Evolutionary conservation across 257 asterid genomes (phyloP), one percentile per base, ranked within the genome.

Genomic region (Lycium ferocissimum): DNA sequence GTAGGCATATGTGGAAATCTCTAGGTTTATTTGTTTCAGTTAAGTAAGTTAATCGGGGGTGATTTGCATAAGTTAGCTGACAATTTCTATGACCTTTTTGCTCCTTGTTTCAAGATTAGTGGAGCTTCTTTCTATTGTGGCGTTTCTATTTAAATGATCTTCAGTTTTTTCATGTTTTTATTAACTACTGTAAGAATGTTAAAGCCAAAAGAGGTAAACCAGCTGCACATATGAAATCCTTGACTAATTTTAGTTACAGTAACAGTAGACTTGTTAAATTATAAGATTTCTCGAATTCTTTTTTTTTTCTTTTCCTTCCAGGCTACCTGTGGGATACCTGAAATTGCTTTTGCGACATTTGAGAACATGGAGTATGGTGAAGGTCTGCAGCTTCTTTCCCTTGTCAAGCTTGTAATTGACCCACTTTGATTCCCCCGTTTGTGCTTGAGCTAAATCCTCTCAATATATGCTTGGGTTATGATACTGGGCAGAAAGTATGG

Each of bases 331-430:
- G 99, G 98, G 82, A 96, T 96, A 86, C 99, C 99, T 86, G 99
- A 96, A 91, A 88, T 96, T 86, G 92, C 99, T 67, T 90, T 90
- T 86, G 86, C 98, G 45, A 96, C 99, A 88, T 96, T 94, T 86
- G 99, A 96, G 88, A 96, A 96, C 89, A 96, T 96, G 99, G 99
- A 96, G 87, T 96, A 92, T 84, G 99, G 99, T 83, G 99, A 96
- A 88, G 97, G 99, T 96, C 47, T 71, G 93, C 88, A 15, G 79
- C 86, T 87, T 45, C 83, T 83, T 84, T 67, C 71, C 73, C 61
- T 85, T 72, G 14, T 80, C 84, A 66, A 84, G 80, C 45, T 87
- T 72, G 20, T 62, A 61, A 49, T 58, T 45, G 26, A 80, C 33
- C 81, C 47, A 20, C 80, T 79, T 45, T 15, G 84, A 58, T 18